phyloP scores from a whole-genome alignment of 192 early-diverging fungal genomes.

The Backusella circina region DNA sequence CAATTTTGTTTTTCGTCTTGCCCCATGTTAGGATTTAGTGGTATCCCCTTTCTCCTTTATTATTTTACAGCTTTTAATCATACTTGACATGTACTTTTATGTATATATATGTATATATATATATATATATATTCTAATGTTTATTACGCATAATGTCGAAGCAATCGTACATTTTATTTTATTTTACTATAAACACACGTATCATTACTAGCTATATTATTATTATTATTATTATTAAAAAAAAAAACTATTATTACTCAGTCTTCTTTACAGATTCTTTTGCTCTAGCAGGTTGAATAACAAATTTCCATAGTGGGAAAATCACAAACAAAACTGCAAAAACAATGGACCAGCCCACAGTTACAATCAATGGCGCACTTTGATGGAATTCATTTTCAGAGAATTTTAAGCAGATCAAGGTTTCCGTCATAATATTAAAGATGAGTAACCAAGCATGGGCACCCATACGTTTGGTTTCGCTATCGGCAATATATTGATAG shows the following conservation, averaged over 20 bases:
- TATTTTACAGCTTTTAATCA: too few relatives aligned
- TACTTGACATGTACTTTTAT: too few relatives aligned
- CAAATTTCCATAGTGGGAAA: slow-evolving; percentile 80
- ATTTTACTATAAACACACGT: neutral
- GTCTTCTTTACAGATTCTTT: neutral
- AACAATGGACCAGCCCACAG: slow-evolving; percentile 67
- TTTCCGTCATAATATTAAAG: slow-evolving; percentile 84
- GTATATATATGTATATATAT: too few relatives aligned
- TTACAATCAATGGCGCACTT: slow-evolving; percentile 67
- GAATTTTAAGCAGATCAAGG: slow-evolving; percentile 91
- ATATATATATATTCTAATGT: neutral
- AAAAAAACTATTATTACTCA: neutral
- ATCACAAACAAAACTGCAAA: slow-evolving; percentile 54
- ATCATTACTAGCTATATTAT: neutral
- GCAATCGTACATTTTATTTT: neutral
- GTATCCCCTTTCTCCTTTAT: too few relatives aligned
- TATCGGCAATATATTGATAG: slow-evolving; percentile 84
- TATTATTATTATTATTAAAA: neutral
- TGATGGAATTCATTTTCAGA: slow-evolving; percentile 79
- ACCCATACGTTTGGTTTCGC: slow-evolving; percentile 85
- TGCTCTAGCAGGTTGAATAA: slow-evolving; percentile 6
- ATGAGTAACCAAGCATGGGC: slow-evolving; percentile 91
- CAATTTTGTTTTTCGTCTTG: too few relatives aligned
- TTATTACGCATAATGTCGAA: neutral
- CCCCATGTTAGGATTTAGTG: too few relatives aligned